Evolutionary conservation across 306 rosid genomes (phyloP).

Genomic region (Biancaea sappan): DNA sequence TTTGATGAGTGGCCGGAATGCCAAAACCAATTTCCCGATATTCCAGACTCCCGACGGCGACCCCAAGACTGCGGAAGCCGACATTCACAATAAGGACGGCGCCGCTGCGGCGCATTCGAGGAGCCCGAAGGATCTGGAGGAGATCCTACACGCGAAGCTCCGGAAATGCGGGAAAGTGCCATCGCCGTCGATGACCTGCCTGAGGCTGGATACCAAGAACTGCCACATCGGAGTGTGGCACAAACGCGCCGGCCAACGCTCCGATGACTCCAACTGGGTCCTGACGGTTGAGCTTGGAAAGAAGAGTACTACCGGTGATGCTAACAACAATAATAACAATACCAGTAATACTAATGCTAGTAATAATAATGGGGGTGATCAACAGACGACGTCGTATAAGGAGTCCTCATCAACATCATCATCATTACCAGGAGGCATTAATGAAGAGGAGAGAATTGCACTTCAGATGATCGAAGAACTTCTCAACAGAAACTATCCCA

Average conservation of each 20-base stretch:
- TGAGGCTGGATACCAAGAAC: constrained; percentile 85
- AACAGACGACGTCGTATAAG: neutral
- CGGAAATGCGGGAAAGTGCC: constrained; percentile 69
- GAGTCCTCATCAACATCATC: too few species aligned
- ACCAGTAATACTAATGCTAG: neutral
- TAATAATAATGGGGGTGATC: neutral
- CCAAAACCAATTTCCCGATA: constrained; percentile 88
- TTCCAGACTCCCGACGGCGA: constrained; percentile 45
- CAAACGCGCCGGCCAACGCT: constrained; percentile 65
- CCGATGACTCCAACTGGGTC: constrained; percentile 74
- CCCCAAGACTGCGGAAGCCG: neutral
- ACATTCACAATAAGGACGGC: neutral
- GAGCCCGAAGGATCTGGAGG: constrained; percentile 60
- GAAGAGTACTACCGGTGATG: neutral
- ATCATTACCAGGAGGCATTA: constrained; percentile 40
- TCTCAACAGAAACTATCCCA: constrained; percentile 61
- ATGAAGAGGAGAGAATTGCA: constrained; percentile 75
- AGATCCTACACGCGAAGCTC: constrained; percentile 81
- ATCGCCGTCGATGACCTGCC: constrained; percentile 86
- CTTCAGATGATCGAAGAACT: constrained; percentile 94
- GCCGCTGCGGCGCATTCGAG: too few species aligned
- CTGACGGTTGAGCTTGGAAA: constrained; percentile 69
- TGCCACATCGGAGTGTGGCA: constrained; percentile 93
- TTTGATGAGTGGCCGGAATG: constrained; percentile 90
- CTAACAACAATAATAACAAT: too few species aligned